phyloP scores from a whole-genome alignment of 345 rosid species.

The Dipteronia sinensis region DNA sequence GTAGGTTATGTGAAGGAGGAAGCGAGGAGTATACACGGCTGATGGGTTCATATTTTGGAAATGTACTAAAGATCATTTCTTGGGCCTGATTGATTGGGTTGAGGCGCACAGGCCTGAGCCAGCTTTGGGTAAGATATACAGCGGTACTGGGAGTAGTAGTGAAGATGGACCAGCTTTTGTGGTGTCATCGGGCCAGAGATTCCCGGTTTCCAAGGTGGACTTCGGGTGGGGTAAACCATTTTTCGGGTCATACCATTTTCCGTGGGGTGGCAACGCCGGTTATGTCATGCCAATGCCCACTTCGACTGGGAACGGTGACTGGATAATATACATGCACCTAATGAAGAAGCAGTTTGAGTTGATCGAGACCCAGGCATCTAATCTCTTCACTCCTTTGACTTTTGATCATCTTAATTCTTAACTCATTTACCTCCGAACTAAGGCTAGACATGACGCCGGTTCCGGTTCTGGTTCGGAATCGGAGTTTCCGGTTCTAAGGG shows the following conservation, averaged over 20 bases:
- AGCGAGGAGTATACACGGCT: background rate
- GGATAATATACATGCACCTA: slow-evolving; percentile 62
- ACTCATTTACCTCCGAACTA: background rate
- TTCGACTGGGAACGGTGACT: slow-evolving; percentile 52
- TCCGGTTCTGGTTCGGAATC: too few species aligned
- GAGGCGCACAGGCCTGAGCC: slow-evolving; percentile 63
- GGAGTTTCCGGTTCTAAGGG: too few species aligned
- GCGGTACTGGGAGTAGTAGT: slow-evolving; percentile 17
- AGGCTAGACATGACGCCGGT: too few species aligned
- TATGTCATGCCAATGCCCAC: slow-evolving; percentile 75
- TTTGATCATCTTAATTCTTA: slow-evolving; percentile 30
- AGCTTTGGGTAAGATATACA: slow-evolving; percentile 53
- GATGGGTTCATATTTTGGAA: slow-evolving; percentile 56
- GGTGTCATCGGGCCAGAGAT: slow-evolving; percentile 71
- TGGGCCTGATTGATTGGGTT: slow-evolving; percentile 79
- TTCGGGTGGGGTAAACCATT: slow-evolving; percentile 63
- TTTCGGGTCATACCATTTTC: slow-evolving; percentile 66
- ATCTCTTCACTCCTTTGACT: slow-evolving; percentile 40
- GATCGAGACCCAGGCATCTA: slow-evolving; percentile 37
- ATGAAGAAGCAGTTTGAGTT: slow-evolving; percentile 27
- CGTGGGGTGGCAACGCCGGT: slow-evolving; percentile 53
- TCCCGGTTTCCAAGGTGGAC: slow-evolving; percentile 50
- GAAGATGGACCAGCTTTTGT: slow-evolving; percentile 64
- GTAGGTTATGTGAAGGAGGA: slow-evolving; percentile 32
- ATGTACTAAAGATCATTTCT: slow-evolving; percentile 74